Conservation (phyloP, 108 stramenopile genomes). For the Fistulifera solaris region DNA sequence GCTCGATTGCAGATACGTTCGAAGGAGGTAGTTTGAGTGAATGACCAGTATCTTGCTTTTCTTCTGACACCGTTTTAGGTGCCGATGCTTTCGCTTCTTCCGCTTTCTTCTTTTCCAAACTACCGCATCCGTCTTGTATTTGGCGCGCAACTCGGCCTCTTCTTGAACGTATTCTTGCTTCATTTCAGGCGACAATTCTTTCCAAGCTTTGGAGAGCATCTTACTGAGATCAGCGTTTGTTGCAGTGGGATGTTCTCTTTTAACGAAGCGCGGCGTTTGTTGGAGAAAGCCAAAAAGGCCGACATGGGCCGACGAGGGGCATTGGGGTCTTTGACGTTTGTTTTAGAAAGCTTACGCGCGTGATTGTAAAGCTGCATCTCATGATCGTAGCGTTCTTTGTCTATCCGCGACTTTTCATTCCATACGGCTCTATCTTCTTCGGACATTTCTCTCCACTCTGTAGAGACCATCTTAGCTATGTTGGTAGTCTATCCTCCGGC, state of each 20-base stretch:
- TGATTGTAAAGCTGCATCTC: slow-evolving; percentile 31
- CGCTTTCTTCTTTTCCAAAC: slow-evolving; percentile 14
- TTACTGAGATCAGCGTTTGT: slow-evolving; percentile 23
- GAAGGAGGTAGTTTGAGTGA: too few relatives aligned
- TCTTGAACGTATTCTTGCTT: slow-evolving; percentile 18
- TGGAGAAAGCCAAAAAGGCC: slow-evolving; percentile 37
- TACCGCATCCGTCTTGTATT: slow-evolving; percentile 22
- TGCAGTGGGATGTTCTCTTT: slow-evolving; percentile 13
- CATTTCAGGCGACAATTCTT: slow-evolving; percentile 12
- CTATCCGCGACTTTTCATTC: slow-evolving; percentile 10
- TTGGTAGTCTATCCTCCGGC: slow-evolving; percentile 16
- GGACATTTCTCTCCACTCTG: slow-evolving; percentile 17
- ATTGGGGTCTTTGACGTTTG: slow-evolving; percentile 34
- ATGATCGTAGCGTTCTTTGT: slow-evolving; percentile 24
- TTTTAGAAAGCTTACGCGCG: slow-evolving; percentile 19
- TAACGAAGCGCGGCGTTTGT: slow-evolving; percentile 22
- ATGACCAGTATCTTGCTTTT: too few relatives aligned
- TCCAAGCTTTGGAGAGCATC: slow-evolving; percentile 24
- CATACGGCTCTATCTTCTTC: slow-evolving; percentile 15
- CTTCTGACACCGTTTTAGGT: background rate
- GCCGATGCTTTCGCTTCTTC: slow-evolving; percentile 2
- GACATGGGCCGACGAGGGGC: slow-evolving; percentile 46
- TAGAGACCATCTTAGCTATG: slow-evolving; percentile 29
- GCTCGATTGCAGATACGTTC: too few relatives aligned
- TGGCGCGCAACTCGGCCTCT: slow-evolving; percentile 12